Evolutionary conservation across 2,329 filamentous ascomycete species (phyloP), one percentile per base, ranked within the genome.

Genomic region (Gnomoniopsis smithogilvyi): DNA sequence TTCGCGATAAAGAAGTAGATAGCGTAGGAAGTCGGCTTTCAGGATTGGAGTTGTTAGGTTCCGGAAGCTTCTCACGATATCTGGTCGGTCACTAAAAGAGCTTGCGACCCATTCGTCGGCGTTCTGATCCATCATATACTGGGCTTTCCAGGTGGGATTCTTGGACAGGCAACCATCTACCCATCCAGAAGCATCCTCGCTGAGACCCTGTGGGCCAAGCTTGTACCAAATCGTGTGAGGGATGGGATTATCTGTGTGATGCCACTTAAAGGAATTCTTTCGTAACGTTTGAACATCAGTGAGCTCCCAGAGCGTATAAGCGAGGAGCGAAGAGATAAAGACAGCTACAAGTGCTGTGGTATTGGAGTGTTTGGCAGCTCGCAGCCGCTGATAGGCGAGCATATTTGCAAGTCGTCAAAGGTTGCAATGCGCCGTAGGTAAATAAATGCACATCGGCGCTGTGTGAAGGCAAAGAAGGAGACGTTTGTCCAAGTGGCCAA

Each of bases 1-100:
- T 46, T 64, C 63, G 41, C 53, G 47, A 41, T 60, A 62, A 11
- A 64, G 59, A 3, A 64, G 47, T 24, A 63, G 53, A 30, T 63
- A 63, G 49, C 59, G 63, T 12, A 56, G 45, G 14, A 47, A 30
- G 22, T 56, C 46, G 46, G 54, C 46, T 34, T 49, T 63, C 34
- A 64, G 54, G 38, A 64, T 63, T 2, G 56, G 58, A 15, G 50
- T 19, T 3, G 33, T n/a, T 45, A 56, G 54, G 4, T 38, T 33
- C 14, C 38, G 33, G 24, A 19, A 56, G 19, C 19, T 47, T 21
- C 41, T 45, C 19, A 56, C 45, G 6, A 56, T 15, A 22, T 50
- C 34, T 8, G 54, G 54, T 10, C 54, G 54, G n/a, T 17, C 3
- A 12, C 30, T 21, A 22, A 41, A 56, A 30, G 22, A n/a, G 17